Percentiles rank a stretch among this genome's conserved stretches.
These are phyloP conservation scores for Thymus quinquecostatus DNA, from an alignment of 257 asterid genomes.

Conservation along the genomic window DNA sequence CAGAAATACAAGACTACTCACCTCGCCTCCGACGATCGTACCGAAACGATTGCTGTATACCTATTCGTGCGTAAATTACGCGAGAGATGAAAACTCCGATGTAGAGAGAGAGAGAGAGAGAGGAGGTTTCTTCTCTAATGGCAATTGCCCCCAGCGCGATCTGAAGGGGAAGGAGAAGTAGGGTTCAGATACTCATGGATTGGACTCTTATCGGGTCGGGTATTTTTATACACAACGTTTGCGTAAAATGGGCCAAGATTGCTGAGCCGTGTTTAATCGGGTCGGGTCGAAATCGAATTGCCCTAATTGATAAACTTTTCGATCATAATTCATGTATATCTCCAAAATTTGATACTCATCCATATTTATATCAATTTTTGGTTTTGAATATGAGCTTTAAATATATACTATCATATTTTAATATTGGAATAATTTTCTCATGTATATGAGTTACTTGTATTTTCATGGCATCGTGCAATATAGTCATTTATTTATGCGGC, in stretches of 20 bases:
- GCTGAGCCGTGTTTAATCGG: neutral
- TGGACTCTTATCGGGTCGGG: slow-evolving; percentile 28
- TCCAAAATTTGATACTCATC: too few relatives aligned
- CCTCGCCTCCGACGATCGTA: slow-evolving; percentile 5
- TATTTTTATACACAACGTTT: neutral
- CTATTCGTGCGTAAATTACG: neutral
- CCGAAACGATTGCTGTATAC: neutral
- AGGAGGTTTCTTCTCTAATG: neutral
- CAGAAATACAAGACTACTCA: slow-evolving; percentile 7
- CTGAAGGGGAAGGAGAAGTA: slow-evolving; percentile 15
- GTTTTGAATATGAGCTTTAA: too few relatives aligned
- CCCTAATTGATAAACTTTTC: neutral
- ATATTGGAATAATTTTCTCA: too few relatives aligned
- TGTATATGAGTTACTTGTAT: too few relatives aligned
- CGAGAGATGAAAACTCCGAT: neutral
- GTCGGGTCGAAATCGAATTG: neutral
- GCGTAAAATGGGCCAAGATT: too few relatives aligned
- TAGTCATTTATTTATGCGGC: too few relatives aligned
- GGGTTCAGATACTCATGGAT: slow-evolving; percentile 33
- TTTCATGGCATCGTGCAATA: too few relatives aligned
- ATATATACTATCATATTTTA: too few relatives aligned
- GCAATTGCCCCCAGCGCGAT: slow-evolving; percentile 17
- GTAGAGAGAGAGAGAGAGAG: slow-evolving; percentile 14
- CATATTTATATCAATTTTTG: too few relatives aligned
- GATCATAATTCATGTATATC: too few relatives aligned